Conservation (phyloP, 2,329 filamentous ascomycete genomes). For the Penicillium concentricum region DNA sequence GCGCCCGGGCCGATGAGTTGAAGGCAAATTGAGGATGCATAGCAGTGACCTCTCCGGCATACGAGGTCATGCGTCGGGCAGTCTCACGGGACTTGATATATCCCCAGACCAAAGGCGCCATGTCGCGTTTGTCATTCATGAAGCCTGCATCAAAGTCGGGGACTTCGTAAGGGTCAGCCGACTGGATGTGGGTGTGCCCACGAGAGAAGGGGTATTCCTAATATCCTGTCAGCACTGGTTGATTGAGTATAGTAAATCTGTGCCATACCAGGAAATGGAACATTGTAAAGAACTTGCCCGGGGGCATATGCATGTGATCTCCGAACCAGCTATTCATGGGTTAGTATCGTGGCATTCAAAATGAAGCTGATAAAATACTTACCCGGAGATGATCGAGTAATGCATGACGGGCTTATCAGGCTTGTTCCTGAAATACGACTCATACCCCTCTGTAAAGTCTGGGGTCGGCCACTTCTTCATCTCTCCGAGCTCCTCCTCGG, state of each 20-base stretch:
- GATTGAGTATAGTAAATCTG: too few species aligned
- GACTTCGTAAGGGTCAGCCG: slow-evolving; percentile 68
- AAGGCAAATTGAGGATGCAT: slow-evolving; percentile 72
- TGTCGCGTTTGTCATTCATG: slow-evolving; percentile 82
- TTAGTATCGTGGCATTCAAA: slow-evolving; percentile 6
- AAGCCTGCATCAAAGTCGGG: slow-evolving; percentile 80
- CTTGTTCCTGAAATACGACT: slow-evolving; percentile 80
- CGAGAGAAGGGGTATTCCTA: slow-evolving; percentile 72
- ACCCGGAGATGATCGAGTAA: slow-evolving; percentile 71
- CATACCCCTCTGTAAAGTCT: slow-evolving; percentile 69
- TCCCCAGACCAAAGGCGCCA: slow-evolving; percentile 81
- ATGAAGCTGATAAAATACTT: slow-evolving; percentile 10
- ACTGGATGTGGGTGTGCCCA: slow-evolving; percentile 68
- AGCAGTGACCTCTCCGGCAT: slow-evolving; percentile 67
- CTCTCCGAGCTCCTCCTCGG: slow-evolving; percentile 63
- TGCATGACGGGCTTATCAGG: slow-evolving; percentile 87
- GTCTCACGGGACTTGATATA: slow-evolving; percentile 82
- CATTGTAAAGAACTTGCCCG: slow-evolving; percentile 80
- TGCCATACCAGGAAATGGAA: slow-evolving; percentile 65
- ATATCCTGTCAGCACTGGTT: not conserved
- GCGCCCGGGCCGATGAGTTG: slow-evolving; percentile 66
- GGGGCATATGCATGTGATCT: slow-evolving; percentile 61
- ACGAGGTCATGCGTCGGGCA: slow-evolving; percentile 73
- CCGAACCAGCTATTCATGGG: slow-evolving; percentile 37
- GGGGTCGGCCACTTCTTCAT: slow-evolving; percentile 73